Evolutionary conservation across 768 basidiomycete species (phyloP), one percentile per base, ranked within the genome.

Genomic region (Rubroboletus satanas): DNA sequence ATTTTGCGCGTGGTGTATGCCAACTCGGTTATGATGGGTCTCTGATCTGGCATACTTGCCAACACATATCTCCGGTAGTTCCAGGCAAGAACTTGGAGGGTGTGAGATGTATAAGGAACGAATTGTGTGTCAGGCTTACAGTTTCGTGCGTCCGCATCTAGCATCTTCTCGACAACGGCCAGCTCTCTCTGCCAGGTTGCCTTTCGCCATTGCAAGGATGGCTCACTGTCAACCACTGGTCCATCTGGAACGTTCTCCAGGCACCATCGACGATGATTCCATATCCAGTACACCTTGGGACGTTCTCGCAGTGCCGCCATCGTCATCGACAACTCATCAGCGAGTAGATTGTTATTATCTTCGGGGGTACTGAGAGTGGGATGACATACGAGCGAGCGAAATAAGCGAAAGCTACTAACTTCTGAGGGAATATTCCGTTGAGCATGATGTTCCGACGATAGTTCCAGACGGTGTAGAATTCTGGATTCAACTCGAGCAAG

Each of bases 211-310:
- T 77, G 80, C 46, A 79, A 61, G 10, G 70, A 64, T 50, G 82
- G 77, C 2, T 68, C 71, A 0, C 69, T 72, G 45, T 75, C 73
- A 2, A 68, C 62, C 29, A 74, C 76, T 0, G 92, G 91, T 1
- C 85, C 88, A 49, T 79, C 76, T 0, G 96, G 95, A 11, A 96
- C 81, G 51, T 87, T 83, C 68, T 89, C 87, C 2, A 99, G 81
- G 65, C 95, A 95, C 97, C 97, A 98, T 62, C 86, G 78, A 37
- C 97, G 84, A 64, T 99, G 94, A 67, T 94, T 98, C 97, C 97
- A 99, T 62, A 98, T 93, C 87, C 91, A 93, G 69, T 99, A 99
- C 18, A 97, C 87, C 68, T 98, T 99, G 14, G 97, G 97, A 66
- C 95, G 84, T 9, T 80, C 76, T 64, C 90, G 88, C 42, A 99